phyloP scores from a whole-genome alignment of 345 rosid genomes.

The Gossypium rotundifolium region DNA sequence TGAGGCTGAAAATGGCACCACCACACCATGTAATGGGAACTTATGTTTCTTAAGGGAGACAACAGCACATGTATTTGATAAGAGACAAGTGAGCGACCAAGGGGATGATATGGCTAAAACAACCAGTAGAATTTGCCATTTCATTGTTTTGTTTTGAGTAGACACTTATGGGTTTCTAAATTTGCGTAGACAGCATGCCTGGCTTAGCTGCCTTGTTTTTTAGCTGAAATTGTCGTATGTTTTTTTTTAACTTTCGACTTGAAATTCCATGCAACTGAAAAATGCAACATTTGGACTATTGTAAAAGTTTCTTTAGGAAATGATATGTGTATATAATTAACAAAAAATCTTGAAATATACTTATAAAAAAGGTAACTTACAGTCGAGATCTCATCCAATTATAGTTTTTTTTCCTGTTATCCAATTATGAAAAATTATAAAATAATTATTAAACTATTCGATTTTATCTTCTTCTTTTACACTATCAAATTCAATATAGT shows the following conservation, averaged over 20 bases:
- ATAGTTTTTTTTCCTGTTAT: fast-evolving
- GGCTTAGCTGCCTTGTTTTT: not conserved
- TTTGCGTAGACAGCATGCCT: not conserved
- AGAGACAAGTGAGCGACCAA: not conserved
- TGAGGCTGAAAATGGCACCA: not conserved
- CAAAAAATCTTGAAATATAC: too few relatives aligned
- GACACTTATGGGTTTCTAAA: not conserved
- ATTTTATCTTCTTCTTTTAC: too few relatives aligned
- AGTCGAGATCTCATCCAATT: too few relatives aligned
- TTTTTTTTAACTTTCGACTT: too few relatives aligned
- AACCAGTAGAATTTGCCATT: not conserved
- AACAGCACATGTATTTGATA: not conserved
- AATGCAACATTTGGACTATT: too few relatives aligned
- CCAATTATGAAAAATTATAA: too few relatives aligned
- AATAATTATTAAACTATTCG: too few relatives aligned
- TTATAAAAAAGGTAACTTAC: too few relatives aligned
- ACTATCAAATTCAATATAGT: too few relatives aligned
- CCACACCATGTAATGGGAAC: not conserved
- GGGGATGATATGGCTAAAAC: not conserved
- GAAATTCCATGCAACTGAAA: too few relatives aligned
- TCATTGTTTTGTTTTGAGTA: not conserved
- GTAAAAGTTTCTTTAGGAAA: too few relatives aligned
- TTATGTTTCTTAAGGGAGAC: not conserved
- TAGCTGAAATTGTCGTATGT: not conserved
- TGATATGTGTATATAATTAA: too few relatives aligned